These are phyloP conservation scores for Tulasnella sp. DNA, from an alignment of 768 basidiomycete species.

Conservation along the genomic window DNA sequence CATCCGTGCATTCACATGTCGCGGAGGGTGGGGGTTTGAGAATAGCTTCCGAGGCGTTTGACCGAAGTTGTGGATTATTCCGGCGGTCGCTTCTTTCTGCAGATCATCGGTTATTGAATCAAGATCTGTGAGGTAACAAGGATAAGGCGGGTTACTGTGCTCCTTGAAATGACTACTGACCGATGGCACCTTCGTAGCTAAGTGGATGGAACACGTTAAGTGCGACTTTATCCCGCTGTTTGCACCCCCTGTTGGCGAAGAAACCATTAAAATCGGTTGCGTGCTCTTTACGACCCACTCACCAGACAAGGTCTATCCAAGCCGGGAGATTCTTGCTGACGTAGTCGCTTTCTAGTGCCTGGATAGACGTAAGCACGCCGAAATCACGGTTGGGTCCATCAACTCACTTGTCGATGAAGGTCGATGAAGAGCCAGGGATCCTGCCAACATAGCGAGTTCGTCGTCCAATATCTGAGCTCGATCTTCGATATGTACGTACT, in stretches of 20 bases:
- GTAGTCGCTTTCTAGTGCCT: conserved; percentile 81
- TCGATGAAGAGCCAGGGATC: conserved; percentile 76
- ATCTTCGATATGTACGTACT: neutral
- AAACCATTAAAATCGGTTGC: neutral
- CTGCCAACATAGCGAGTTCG: neutral
- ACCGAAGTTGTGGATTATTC: conserved; percentile 93
- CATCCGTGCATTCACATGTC: conserved; percentile 58
- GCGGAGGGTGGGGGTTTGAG: conserved; percentile 56
- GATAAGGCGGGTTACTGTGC: neutral
- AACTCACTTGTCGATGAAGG: conserved; percentile 61
- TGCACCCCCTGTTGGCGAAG: conserved; percentile 40
- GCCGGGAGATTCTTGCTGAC: conserved; percentile 73
- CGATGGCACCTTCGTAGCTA: conserved; percentile 85
- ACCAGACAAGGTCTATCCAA: conserved; percentile 90
- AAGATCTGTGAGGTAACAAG: conserved; percentile 40
- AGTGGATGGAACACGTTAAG: conserved; percentile 87
- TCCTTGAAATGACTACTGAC: conserved; percentile 25
- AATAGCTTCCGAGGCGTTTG: conserved; percentile 89
- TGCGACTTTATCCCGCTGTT: conserved; percentile 65
- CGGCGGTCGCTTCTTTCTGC: conserved; percentile 84
- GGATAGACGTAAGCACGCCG: too few species aligned
- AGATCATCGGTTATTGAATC: conserved; percentile 77
- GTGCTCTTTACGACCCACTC: conserved; percentile 18
- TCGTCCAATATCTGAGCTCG: neutral
- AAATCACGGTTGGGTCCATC: too few species aligned